Percentiles rank a stretch among this genome's conserved stretches.
These are phyloP conservation scores for Sodiomyces alkalinus DNA, from an alignment of 2,329 filamentous ascomycete species.

Conservation along the genomic window DNA sequence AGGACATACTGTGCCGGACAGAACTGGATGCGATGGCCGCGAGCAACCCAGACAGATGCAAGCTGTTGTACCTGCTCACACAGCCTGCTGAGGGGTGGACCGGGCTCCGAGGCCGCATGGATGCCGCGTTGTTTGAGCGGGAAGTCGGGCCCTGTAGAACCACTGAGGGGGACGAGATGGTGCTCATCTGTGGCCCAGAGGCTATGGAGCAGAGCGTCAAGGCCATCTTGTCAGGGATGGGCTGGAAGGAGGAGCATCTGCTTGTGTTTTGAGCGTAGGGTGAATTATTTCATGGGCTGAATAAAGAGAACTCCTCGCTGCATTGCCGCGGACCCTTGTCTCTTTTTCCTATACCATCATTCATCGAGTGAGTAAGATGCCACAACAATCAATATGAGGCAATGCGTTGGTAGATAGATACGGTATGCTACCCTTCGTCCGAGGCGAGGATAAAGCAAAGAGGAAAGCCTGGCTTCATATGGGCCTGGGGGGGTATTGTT, in stretches of 20 bases:
- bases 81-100: constrained; percentile 48
- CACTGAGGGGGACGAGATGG: constrained; percentile 36
- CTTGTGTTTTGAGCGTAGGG: constrained; percentile 49
- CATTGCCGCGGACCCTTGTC: no score
- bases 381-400: not conserved
- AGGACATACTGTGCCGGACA: constrained; percentile 66
- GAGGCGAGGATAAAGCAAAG: not conserved
- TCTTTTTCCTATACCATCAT: no score
- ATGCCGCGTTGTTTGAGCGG: constrained; percentile 42
- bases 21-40: constrained; percentile 53
- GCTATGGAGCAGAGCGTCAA: constrained; percentile 55
- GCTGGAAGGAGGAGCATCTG: constrained; percentile 59
- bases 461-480: not conserved
- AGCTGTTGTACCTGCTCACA: constrained; percentile 55
- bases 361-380: not conserved
- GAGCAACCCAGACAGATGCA: constrained; percentile 40
- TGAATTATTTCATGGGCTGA: not conserved
- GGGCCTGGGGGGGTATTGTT: constrained; percentile 2
- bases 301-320: not conserved
- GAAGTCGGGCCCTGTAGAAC: constrained; percentile 30
- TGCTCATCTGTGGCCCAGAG: constrained; percentile 67
- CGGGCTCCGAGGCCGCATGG: constrained; percentile 54
- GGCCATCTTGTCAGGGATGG: constrained; percentile 35
- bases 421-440: not conserved
- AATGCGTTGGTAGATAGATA: not conserved